Conservation (phyloP, 2,329 filamentous ascomycete genomes). For the Penicillium janthinellum region DNA sequence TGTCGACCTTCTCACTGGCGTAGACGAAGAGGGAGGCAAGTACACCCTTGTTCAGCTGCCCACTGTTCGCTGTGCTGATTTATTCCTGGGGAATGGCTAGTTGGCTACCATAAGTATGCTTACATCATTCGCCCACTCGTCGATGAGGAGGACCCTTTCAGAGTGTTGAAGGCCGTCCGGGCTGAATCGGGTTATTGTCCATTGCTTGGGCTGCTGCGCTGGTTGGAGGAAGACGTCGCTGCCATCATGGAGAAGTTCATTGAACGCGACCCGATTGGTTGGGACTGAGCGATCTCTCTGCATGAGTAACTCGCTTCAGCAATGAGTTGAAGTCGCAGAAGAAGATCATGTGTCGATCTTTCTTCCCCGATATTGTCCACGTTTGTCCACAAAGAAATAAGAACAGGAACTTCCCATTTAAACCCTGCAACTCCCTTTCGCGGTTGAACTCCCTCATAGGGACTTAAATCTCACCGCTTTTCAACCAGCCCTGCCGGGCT, state of each 20-base stretch:
- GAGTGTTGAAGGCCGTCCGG: background rate
- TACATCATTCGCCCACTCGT: background rate
- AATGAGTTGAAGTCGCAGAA: too few relatives aligned
- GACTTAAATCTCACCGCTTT: background rate
- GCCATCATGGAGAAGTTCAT: background rate
- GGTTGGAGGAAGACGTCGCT: background rate
- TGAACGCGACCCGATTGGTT: background rate
- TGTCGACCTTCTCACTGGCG: background rate
- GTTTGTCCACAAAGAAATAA: too few relatives aligned
- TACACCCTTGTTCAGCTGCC: background rate
- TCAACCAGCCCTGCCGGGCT: conserved; percentile 41
- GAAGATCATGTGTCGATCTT: too few relatives aligned
- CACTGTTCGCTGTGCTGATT: too few relatives aligned
- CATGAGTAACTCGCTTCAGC: too few relatives aligned
- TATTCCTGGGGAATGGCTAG: too few relatives aligned
- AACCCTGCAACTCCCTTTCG: too few relatives aligned
- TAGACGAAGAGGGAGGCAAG: background rate
- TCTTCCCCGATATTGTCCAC: too few relatives aligned
- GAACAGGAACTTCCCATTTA: too few relatives aligned
- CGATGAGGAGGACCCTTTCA: background rate
- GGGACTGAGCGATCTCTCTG: background rate
- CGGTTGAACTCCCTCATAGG: too few relatives aligned
- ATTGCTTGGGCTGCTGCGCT: background rate
- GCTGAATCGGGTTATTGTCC: background rate
- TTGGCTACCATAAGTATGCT: background rate